Conservation (phyloP, 805 yeast species). For the Nakazawaea ernobii region DNA sequence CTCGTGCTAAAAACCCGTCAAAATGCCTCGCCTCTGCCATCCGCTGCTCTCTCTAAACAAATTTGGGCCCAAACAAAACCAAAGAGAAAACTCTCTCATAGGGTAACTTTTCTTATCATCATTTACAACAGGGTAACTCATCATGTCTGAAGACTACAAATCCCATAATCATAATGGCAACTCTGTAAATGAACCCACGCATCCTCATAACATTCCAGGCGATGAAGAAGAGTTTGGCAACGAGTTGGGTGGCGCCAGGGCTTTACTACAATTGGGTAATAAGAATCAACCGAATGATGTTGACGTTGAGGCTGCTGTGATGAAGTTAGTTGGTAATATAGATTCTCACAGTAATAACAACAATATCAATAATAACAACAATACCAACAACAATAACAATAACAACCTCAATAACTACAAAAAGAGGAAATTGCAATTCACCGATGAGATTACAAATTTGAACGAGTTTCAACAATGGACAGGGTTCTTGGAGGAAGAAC, state of each 20-base stretch:
- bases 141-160: slow-evolving; percentile 1
- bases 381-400: background rate
- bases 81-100: background rate
- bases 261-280: slow-evolving; percentile 19
- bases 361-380: background rate
- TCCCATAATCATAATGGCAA: background rate
- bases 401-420: slow-evolving; percentile 9
- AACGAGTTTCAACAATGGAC: slow-evolving; percentile 53
- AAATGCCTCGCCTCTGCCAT: too few species aligned
- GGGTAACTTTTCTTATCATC: slow-evolving; percentile 12
- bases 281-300: slow-evolving; percentile 12
- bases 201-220: background rate
- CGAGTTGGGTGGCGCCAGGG: slow-evolving; percentile 24
- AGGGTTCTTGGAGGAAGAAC: slow-evolving; percentile 40
- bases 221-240: slow-evolving; percentile 12
- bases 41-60: too few species aligned
- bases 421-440: slow-evolving; percentile 24
- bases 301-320: slow-evolving; percentile 75
- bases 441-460: slow-evolving; percentile 39
- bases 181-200: background rate
- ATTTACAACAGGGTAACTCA: slow-evolving; percentile 17
- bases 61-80: too few species aligned
- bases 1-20: too few species aligned
- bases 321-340: slow-evolving; percentile 66
- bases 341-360: slow-evolving; percentile 19